Base-by-base conservation (phyloP, 2,329 filamentous ascomycete genomes). In the Aspergillus unguis region DNA sequence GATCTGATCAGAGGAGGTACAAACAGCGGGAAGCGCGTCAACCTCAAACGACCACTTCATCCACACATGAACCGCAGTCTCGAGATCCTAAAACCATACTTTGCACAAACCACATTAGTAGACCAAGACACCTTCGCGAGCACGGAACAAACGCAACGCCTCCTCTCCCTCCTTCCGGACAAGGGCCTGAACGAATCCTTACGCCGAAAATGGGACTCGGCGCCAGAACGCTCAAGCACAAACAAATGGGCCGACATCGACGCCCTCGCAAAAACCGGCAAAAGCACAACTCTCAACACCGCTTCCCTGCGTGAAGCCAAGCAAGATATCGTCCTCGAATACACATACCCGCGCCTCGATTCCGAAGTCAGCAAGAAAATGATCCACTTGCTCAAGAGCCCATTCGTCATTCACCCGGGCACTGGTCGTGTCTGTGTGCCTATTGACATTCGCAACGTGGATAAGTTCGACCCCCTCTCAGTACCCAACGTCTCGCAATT, bases 331-430 rank as follows among this genome's bases (percentile, higher is more conserved):
- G 86, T 97, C 3, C 83, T 99, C 29, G 94, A 99, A 74, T 97
- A 99, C 75, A 96, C 94, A 5, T 99, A 99, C 72, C 94, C 94
- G 3, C 87, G 94, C 36, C 87, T 99, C 50, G 94, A 99, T 78
- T 92, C 94, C 56, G 91, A 96, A 72, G 94, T 99, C 68, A 94
- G 88, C 67, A 97, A 97, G 79, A 96, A 96, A 70, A 84, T 95
- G 52, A 97, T 96, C 76, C 94, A 99, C 80, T 84, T 99, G 80
- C 85, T 99, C 62, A 99, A 99, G 71, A 92, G 87, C 57, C 94
- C 94, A 0, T 99, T 99, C 66, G 92, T 96, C 55, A 86, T 99
- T 35, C 94, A 99, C 69, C 94, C 94, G 0, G 91, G 91, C 17
- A 99, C 94, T 0, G 92, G 94, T 1, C 79, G 92, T 50, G 90